These are phyloP conservation scores for Sphagnum fallax DNA, from an alignment of 228 moss, liverwort and hornwort species.

Conservation along the genomic window DNA sequence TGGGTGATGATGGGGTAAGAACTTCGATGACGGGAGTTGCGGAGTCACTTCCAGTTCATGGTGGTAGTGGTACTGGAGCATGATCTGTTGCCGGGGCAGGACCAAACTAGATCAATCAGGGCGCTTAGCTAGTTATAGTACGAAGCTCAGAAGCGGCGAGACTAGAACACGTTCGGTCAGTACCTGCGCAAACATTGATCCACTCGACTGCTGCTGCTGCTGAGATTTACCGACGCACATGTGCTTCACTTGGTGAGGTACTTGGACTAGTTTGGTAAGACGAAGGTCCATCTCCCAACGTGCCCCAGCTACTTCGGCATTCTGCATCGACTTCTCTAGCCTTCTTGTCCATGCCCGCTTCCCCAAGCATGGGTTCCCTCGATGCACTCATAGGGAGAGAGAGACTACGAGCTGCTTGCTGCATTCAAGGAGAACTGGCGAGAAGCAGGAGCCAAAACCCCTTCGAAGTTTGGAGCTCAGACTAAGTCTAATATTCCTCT, in stretches of 20 bases:
- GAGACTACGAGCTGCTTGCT: constrained; percentile 22
- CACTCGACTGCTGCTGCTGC: constrained; percentile 24
- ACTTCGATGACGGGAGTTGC: too few relatives aligned
- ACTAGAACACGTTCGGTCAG: constrained; percentile 47
- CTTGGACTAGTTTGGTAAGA: constrained; percentile 48
- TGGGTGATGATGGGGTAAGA: too few relatives aligned
- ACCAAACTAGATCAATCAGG: too few relatives aligned
- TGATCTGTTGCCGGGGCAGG: too few relatives aligned
- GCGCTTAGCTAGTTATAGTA: background rate
- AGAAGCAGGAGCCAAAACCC: constrained; percentile 44
- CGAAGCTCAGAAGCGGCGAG: constrained; percentile 49
- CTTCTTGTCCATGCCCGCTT: constrained; percentile 35
- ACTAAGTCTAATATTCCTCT: too few relatives aligned
- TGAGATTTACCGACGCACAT: constrained; percentile 35
- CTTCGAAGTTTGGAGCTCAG: constrained; percentile 17
- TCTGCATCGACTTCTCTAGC: constrained; percentile 21
- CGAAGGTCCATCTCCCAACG: constrained; percentile 36
- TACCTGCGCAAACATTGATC: constrained; percentile 44
- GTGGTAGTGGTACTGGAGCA: too few relatives aligned
- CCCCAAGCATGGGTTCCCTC: constrained; percentile 45
- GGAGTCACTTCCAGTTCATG: too few relatives aligned
- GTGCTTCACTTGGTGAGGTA: constrained; percentile 43
- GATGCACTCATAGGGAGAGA: constrained; percentile 31
- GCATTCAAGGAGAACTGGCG: constrained; percentile 34
- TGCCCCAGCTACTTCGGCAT: constrained; percentile 34